phyloP scores from a whole-genome alignment of 176 grass and related monocot genomes.

The Oryza glaberrima region DNA sequence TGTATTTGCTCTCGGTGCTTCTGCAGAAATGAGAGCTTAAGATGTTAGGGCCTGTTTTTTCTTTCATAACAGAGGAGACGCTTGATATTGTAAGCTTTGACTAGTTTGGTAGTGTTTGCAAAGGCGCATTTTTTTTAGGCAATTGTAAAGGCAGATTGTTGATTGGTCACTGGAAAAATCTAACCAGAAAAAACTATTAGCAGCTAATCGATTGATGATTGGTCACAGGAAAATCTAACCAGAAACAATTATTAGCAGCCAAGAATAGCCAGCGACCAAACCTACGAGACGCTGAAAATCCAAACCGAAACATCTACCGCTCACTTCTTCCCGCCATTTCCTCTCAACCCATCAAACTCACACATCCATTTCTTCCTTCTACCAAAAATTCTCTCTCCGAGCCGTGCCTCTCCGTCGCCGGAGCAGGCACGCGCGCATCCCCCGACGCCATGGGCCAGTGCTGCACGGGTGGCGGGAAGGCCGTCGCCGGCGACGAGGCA shows the following conservation, averaged over 20 bases:
- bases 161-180: background rate
- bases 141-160: background rate
- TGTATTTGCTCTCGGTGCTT: too few species aligned
- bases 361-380: background rate
- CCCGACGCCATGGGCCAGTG: conserved; percentile 65
- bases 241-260: background rate
- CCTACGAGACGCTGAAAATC: background rate
- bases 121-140: too few species aligned
- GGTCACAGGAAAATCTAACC: background rate
- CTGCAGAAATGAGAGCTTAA: too few species aligned
- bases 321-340: conserved; percentile 41
- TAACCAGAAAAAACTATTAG: background rate
- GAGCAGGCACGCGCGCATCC: conserved; percentile 45
- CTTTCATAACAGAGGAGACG: too few species aligned
- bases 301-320: background rate
- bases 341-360: conserved; percentile 26
- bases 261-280: background rate
- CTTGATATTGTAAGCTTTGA: background rate
- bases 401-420: conserved; percentile 39
- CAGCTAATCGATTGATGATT: background rate
- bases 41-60: too few species aligned
- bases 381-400: background rate
- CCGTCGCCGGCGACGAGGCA: background rate
- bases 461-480: conserved; percentile 44
- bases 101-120: background rate